Evolutionary conservation across 2,329 filamentous ascomycete species (phyloP).

Genomic region (Fusarium pseudograminearum): DNA sequence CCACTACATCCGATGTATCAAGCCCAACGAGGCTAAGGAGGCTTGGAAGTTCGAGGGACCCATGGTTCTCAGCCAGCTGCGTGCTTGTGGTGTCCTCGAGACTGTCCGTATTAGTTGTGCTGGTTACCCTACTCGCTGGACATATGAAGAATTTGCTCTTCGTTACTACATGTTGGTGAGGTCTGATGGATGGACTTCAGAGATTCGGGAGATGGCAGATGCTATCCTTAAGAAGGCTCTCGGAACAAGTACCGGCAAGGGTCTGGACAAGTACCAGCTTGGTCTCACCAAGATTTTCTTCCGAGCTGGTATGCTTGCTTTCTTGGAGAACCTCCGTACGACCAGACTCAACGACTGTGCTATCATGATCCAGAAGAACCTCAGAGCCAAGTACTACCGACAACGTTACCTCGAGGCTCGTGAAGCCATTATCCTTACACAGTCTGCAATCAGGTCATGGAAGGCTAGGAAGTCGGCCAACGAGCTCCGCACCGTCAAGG

Average conservation of each 20-base stretch:
- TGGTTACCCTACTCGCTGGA: conserved; percentile 97
- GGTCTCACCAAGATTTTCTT: conserved; percentile 99
- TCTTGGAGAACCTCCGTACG: conserved; percentile 93
- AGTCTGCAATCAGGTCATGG: conserved; percentile 81
- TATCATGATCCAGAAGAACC: conserved; percentile 98
- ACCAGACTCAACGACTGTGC: conserved; percentile 92
- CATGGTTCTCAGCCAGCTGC: conserved; percentile 96
- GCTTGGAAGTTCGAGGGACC: conserved; percentile 98
- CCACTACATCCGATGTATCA: conserved; percentile 99
- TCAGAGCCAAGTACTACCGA: conserved; percentile 94
- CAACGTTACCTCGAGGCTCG: conserved; percentile 90
- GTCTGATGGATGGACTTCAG: conserved; percentile 89
- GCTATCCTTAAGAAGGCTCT: conserved; percentile 90
- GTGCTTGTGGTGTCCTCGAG: conserved; percentile 98
- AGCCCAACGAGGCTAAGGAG: conserved; percentile 96
- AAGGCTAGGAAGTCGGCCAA: conserved; percentile 82
- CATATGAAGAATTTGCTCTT: conserved; percentile 97
- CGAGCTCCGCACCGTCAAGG: conserved; percentile 83
- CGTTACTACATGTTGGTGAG: conserved; percentile 98
- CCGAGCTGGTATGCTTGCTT: conserved; percentile 97
- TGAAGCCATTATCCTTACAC: conserved; percentile 81
- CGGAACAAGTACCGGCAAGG: conserved; percentile 78
- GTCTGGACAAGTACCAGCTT: conserved; percentile 94
- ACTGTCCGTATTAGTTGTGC: conserved; percentile 98
- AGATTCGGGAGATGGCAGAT: conserved; percentile 94